Percentiles rank a stretch among this genome's conserved stretches.
Conservation (phyloP, 495 filamentous ascomycete genomes). For the Neurospora intermedia region DNA sequence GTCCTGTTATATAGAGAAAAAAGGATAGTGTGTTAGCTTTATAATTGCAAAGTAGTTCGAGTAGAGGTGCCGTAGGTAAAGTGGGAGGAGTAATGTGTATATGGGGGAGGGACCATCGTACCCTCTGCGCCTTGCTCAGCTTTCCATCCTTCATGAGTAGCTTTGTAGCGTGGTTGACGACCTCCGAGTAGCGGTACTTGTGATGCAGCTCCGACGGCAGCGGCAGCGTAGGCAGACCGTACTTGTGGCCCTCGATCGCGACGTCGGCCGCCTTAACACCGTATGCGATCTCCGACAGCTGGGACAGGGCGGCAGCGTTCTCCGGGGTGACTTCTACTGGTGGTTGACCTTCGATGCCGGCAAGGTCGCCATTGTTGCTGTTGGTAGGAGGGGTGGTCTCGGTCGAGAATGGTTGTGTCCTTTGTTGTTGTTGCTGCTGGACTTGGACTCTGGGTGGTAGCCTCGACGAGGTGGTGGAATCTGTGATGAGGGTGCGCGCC, state of each 20-base stretch:
- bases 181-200: conserved; percentile 67
- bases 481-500: conserved; percentile 29
- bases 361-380: conserved; percentile 3
- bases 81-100: neutral
- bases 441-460: conserved; percentile 1
- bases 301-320: conserved; percentile 26
- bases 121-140: conserved; percentile 68
- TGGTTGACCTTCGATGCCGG: conserved; percentile 12
- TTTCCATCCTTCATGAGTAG: conserved; percentile 87
- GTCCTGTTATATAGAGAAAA: conserved; percentile 42
- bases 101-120: conserved; percentile 30
- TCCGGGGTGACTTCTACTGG: conserved; percentile 13
- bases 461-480: conserved; percentile 1
- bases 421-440: neutral
- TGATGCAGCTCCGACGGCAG: conserved; percentile 50
- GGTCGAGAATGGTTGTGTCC: neutral
- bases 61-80: neutral
- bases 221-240: conserved; percentile 55
- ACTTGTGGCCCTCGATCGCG: conserved; percentile 54
- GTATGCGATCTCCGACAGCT: conserved; percentile 25
- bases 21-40: conserved; percentile 6
- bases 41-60: neutral
- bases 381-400: conserved; percentile 3
- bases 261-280: conserved; percentile 20
- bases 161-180: conserved; percentile 78